Percentiles rank a stretch among this genome's conserved stretches.
These are phyloP conservation scores for Candida neerlandica DNA, from an alignment of 1,139 yeast genomes.

Conservation along the genomic window DNA sequence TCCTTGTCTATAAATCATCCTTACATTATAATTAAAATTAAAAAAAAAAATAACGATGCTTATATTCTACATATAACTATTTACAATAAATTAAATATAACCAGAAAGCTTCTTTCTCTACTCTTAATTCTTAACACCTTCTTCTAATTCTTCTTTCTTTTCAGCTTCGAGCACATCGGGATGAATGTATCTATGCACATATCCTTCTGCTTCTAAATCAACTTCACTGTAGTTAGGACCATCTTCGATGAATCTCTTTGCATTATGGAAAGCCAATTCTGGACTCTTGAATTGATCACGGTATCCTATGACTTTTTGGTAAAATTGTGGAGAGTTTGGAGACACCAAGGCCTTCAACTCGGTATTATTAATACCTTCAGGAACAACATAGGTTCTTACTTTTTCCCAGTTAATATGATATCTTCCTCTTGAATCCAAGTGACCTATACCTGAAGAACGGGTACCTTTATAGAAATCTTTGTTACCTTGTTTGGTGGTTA, in stretches of 20 bases:
- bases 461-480: constrained; percentile 95
- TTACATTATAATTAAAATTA: background rate
- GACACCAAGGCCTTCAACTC: constrained; percentile 74
- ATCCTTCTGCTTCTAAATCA: constrained; percentile 41
- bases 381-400: constrained; percentile 90
- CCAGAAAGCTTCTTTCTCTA: background rate
- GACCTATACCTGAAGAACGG: constrained; percentile 91
- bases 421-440: constrained; percentile 69
- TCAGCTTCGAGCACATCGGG: constrained; percentile 20
- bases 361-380: constrained; percentile 48
- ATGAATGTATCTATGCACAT: constrained; percentile 49
- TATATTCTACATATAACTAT: constrained; percentile 2
- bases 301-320: constrained; percentile 71
- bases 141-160: constrained; percentile 4
- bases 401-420: constrained; percentile 80
- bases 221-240: constrained; percentile 55
- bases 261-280: constrained; percentile 68
- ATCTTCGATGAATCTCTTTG: constrained; percentile 72
- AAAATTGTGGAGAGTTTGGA: constrained; percentile 68
- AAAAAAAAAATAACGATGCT: background rate
- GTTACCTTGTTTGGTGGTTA: constrained; percentile 93
- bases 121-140: constrained; percentile 1
- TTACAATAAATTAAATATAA: constrained; percentile 2
- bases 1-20: background rate
- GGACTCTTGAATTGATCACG: constrained; percentile 74